phyloP scores from a whole-genome alignment of 768 basidiomycete genomes.

The Suillus subluteus region DNA sequence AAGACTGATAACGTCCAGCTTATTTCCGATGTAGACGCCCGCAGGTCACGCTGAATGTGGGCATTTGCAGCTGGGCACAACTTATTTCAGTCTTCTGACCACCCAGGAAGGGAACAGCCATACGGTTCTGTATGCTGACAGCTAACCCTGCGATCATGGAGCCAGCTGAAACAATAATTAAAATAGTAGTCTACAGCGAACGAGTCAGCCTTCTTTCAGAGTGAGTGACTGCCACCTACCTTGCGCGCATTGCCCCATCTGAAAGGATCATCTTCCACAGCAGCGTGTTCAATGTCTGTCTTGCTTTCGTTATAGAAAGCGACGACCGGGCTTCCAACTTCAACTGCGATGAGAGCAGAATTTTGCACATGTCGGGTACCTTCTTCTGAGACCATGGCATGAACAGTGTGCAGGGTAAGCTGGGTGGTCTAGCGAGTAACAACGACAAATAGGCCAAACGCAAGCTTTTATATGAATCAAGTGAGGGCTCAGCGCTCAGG shows the following conservation, averaged over 20 bases:
- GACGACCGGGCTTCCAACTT: not conserved
- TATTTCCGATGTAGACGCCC: slow-evolving; percentile 63
- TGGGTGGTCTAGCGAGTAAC: not conserved
- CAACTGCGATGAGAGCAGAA: not conserved
- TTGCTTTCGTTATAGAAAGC: slow-evolving; percentile 3
- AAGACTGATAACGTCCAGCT: slow-evolving; percentile 72
- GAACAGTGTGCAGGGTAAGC: not conserved
- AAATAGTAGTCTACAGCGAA: slow-evolving; percentile 23
- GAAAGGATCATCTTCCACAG: slow-evolving; percentile 65
- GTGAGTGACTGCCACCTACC: slow-evolving; percentile 35
- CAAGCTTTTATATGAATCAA: slow-evolving; percentile 1
- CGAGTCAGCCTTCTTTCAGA: not conserved
- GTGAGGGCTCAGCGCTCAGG: not conserved
- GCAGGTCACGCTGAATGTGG: slow-evolving; percentile 63
- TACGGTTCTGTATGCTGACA: slow-evolving; percentile 32
- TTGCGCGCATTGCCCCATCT: slow-evolving; percentile 60
- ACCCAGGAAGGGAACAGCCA: slow-evolving; percentile 1
- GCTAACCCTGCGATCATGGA: slow-evolving; percentile 32
- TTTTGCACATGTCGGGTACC: not conserved
- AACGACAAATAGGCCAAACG: not conserved
- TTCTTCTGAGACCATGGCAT: not conserved
- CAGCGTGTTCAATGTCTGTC: slow-evolving; percentile 41
- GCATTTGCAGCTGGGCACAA: slow-evolving; percentile 60
- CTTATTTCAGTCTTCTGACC: not conserved
- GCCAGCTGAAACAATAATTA: slow-evolving; percentile 31